phyloP scores from a whole-genome alignment of 805 yeast genomes.

The Ascoidea tarda region DNA sequence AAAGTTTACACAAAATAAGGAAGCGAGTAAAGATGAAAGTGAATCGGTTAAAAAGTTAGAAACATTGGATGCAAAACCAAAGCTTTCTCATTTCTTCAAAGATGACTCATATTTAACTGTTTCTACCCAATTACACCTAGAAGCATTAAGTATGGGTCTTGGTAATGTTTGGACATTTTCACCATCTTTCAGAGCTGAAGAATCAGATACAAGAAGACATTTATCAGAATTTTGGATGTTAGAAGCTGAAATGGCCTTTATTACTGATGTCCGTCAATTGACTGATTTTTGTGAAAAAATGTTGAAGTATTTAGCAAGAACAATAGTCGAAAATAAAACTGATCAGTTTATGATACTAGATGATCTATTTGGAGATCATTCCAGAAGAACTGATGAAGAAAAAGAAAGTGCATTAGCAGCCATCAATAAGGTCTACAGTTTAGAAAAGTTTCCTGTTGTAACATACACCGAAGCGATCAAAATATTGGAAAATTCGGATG shows the following conservation, averaged over 20 bases:
- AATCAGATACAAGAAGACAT: constrained; percentile 83
- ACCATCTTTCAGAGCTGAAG: constrained; percentile 92
- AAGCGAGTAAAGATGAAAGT: constrained; percentile 10
- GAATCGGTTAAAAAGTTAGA: not conserved
- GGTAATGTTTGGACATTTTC: constrained; percentile 77
- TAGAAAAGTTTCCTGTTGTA: constrained; percentile 43
- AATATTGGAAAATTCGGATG: constrained; percentile 24
- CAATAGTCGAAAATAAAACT: constrained; percentile 15
- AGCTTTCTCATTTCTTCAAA: constrained; percentile 37
- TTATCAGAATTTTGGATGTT: constrained; percentile 96
- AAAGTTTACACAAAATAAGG: not conserved
- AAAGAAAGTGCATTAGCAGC: constrained; percentile 11
- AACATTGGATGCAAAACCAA: constrained; percentile 9
- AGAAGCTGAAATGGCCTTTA: constrained; percentile 77
- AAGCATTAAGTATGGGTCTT: constrained; percentile 60
- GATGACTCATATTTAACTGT: constrained; percentile 67
- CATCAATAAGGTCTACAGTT: too few relatives aligned
- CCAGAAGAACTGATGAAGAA: constrained; percentile 25
- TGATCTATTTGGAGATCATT: constrained; percentile 13
- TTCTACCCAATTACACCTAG: constrained; percentile 85
- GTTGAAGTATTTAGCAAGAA: constrained; percentile 38
- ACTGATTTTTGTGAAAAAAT: constrained; percentile 55
- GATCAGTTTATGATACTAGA: constrained; percentile 10
- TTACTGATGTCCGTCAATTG: constrained; percentile 41
- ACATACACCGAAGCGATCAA: constrained; percentile 68